Evolutionary conservation across 2,329 filamentous ascomycete species (phyloP).

Genomic region (Alternaria sp.): DNA sequence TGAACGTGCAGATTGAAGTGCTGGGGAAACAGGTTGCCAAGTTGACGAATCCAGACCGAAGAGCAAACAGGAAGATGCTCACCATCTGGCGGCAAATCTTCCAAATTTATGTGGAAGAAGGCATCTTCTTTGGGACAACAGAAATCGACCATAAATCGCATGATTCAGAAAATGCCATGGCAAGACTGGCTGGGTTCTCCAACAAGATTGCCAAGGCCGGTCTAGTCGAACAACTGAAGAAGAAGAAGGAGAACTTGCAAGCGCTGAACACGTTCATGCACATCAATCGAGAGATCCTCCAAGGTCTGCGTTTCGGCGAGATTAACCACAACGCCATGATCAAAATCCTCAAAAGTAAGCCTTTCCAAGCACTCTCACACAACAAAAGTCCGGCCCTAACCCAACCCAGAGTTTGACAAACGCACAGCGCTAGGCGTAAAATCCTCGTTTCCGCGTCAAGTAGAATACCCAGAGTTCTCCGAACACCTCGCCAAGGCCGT

Average conservation of each 20-base stretch:
- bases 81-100: slow-evolving; percentile 83
- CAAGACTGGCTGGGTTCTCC: slow-evolving; percentile 76
- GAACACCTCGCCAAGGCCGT: slow-evolving; percentile 76
- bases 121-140: slow-evolving; percentile 81
- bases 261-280: slow-evolving; percentile 74
- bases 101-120: slow-evolving; percentile 79
- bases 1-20: slow-evolving; percentile 69
- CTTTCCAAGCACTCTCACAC: no score
- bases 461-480: slow-evolving; percentile 66
- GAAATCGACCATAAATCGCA: slow-evolving; percentile 75
- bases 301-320: slow-evolving; percentile 82
- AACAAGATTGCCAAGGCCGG: slow-evolving; percentile 68
- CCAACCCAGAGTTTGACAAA: slow-evolving; percentile 78
- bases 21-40: slow-evolving; percentile 71
- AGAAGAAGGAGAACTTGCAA: slow-evolving; percentile 69
- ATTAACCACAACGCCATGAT: slow-evolving; percentile 78
- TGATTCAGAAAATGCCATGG: slow-evolving; percentile 69
- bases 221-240: slow-evolving; percentile 68
- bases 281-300: slow-evolving; percentile 79
- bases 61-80: slow-evolving; percentile 69
- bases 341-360: slow-evolving; percentile 84
- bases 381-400: no score
- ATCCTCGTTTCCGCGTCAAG: slow-evolving; percentile 66
- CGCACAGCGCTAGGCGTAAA: slow-evolving; percentile 76
- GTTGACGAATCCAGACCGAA: slow-evolving; percentile 70